phyloP scores from a whole-genome alignment of 1,139 yeast species.

The Hyphopichia khmerensis region DNA sequence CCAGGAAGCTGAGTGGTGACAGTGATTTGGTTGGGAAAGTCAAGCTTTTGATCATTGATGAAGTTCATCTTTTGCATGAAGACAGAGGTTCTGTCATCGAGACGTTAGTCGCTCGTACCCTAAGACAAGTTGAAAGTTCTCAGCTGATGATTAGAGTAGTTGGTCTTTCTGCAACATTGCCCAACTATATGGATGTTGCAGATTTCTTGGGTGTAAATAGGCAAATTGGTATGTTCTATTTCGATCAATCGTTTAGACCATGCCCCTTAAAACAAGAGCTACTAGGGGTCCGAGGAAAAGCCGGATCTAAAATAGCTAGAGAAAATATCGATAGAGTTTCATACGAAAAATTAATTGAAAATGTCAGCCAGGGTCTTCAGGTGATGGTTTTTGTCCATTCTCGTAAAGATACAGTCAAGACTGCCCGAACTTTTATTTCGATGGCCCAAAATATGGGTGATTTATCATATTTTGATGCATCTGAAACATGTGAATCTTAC shows the following conservation, averaged over 20 bases:
- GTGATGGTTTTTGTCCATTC: slow-evolving; percentile 98
- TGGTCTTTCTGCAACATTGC: slow-evolving; percentile 96
- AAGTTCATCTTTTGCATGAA: slow-evolving; percentile 93
- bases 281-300: slow-evolving; percentile 84
- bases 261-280: slow-evolving; percentile 89
- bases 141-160: slow-evolving; percentile 93
- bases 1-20: slow-evolving; percentile 85
- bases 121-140: slow-evolving; percentile 89
- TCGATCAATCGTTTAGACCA: slow-evolving; percentile 91
- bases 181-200: slow-evolving; percentile 92
- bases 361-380: slow-evolving; percentile 71
- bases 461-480: slow-evolving; percentile 58
- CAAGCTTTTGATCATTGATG: slow-evolving; percentile 85
- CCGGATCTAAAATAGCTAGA: slow-evolving; percentile 63
- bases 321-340: slow-evolving; percentile 76
- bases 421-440: slow-evolving; percentile 70
- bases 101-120: slow-evolving; percentile 90
- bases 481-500: slow-evolving; percentile 43
- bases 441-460: slow-evolving; percentile 66
- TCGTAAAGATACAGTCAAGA: slow-evolving; percentile 85
- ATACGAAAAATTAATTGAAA: slow-evolving; percentile 72
- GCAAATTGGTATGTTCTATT: slow-evolving; percentile 87
- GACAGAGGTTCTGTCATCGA: slow-evolving; percentile 98
- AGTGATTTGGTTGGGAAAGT: slow-evolving; percentile 84
- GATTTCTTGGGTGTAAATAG: slow-evolving; percentile 92